phyloP scores from a whole-genome alignment of 129 eudicot genomes.

The sunflower (Helianthus annuus) region DNA sequence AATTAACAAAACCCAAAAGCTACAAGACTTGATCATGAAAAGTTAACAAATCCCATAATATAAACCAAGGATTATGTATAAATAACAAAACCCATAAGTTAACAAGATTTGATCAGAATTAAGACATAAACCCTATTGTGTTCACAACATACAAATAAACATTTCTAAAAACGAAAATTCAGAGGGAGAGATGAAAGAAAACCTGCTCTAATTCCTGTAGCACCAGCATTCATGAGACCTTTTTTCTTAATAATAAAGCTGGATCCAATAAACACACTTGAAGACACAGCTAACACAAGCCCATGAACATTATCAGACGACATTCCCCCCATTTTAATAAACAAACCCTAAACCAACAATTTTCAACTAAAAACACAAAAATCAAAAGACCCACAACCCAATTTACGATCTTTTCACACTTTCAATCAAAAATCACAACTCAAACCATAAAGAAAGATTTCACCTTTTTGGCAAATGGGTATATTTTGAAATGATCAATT shows the following conservation, averaged over 20 bases:
- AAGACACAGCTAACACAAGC: constrained; percentile 75
- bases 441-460: constrained; percentile 7
- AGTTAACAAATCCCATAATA: no score
- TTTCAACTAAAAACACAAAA: not conserved
- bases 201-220: constrained; percentile 84
- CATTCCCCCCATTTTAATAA: constrained; percentile 58
- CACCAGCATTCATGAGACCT: constrained; percentile 76
- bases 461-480: constrained; percentile 38
- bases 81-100: no score
- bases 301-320: constrained; percentile 75
- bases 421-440: constrained; percentile 15
- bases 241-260: constrained; percentile 88
- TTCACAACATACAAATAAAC: constrained; percentile 8
- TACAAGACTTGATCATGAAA: no score
- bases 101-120: no score
- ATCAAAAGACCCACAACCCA: constrained; percentile 17
- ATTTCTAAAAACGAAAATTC: not conserved
- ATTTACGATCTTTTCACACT: constrained; percentile 8
- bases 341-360: not conserved
- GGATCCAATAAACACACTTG: constrained; percentile 84
- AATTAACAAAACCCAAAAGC: no score
- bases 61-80: no score
- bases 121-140: constrained; percentile 18
- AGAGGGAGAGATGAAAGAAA: constrained; percentile 7
- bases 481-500: constrained; percentile 24